phyloP scores from a whole-genome alignment of 805 yeast genomes.

The Komagataella mondaviorum region DNA sequence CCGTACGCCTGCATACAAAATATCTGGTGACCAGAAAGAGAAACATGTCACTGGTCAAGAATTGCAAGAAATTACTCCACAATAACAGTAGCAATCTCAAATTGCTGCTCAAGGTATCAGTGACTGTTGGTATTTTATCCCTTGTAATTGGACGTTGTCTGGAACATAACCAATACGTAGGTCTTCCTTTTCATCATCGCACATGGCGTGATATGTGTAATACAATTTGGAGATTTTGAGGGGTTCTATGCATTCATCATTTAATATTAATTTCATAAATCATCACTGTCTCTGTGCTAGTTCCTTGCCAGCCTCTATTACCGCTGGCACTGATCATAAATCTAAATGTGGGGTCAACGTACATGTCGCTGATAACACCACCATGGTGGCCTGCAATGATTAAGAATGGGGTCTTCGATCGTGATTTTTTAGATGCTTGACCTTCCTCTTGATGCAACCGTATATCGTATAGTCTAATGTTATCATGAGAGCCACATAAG shows the following conservation, averaged over 20 bases:
- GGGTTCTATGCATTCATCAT: neutral
- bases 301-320: conserved; percentile 89
- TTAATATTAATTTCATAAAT: conserved; percentile 57
- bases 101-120: neutral
- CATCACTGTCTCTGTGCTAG: conserved; percentile 65
- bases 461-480: conserved; percentile 76
- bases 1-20: neutral
- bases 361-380: conserved; percentile 64
- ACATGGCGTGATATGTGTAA: neutral
- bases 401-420: conserved; percentile 56
- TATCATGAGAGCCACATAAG: conserved; percentile 83
- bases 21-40: neutral
- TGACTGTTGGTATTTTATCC: neutral
- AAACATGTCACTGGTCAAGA: neutral
- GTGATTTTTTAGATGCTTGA: conserved; percentile 13
- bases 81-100: neutral
- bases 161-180: neutral
- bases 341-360: conserved; percentile 77
- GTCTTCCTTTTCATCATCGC: neutral
- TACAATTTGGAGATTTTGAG: neutral
- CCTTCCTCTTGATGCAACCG: conserved; percentile 24
- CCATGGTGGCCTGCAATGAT: conserved; percentile 97
- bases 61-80: neutral
- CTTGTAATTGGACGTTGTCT: neutral
- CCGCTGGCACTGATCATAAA: conserved; percentile 90